Evolutionary conservation across 306 rosid species (phyloP), one percentile per base, ranked within the genome.

Genomic region (Carpinus fangiana): DNA sequence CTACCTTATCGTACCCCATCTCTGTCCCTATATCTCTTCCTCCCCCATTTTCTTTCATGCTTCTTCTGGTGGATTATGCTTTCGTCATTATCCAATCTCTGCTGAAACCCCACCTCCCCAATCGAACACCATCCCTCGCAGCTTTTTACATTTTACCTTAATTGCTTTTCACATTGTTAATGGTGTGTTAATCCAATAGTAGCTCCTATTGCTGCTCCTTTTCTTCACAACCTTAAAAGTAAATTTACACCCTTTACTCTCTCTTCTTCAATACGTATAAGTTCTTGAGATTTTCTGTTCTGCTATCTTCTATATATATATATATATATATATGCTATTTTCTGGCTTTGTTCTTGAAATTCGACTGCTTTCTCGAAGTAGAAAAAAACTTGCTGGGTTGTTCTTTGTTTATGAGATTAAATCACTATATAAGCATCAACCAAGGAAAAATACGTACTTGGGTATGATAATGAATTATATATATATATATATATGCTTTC

Each of bases 1-100:
- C 89, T 92, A 89, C 87, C 98, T 94, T 94, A 94, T 94, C 98
- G 87, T 69, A 87, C 96, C 5, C 52, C 73, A 56, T 75, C 55
- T 45, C 61, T 74, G 47, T 31, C 34, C 79, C 84, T 80, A 78
- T 78, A 79, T 80, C 82, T 82, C 50, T 83, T 50, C 76, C 82
- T 38, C 78, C 57, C 70, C 53, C 81, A 23, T 26, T 23, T 56
- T 74, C 46, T 57, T 26, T 74, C 65, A 36, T 11, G 76, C 38
- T 55, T 73, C 81, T 70, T 78, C 17, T 47, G 66, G 62, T 75
- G 86, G 81, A 75, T 73, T 72, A 34, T 78, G 57, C 83, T 64
- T 51, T 41, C 70, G 79, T 82, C 90, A 45, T 86, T 89, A 73
- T 85, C 92, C 90, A 60, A 56, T 77, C 76, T 80, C 86, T 77